Base-by-base conservation (phyloP, 2,329 filamentous ascomycete genomes). In the Colletotrichum tanaceti region DNA sequence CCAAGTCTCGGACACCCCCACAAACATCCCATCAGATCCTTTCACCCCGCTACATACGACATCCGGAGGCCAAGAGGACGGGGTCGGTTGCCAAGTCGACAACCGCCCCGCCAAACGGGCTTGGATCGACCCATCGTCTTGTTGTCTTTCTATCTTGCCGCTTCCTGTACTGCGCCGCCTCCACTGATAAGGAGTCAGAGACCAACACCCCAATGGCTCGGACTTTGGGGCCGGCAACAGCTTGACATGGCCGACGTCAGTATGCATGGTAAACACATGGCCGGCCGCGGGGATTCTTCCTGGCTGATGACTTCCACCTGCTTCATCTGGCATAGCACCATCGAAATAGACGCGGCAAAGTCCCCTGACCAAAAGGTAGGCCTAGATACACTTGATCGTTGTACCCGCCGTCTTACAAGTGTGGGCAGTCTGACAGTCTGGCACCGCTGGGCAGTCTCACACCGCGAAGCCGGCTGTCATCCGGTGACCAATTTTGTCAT, bases 401-500 rank as follows among this genome's bases (percentile, higher is more conserved):
- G 62, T 44, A 24, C 43, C 52, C 41, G 22, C 24, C 32, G 35
- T 39, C 20, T 18, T 61, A 7, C 22, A 43, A 61, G 16, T 59
- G 35, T 35, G 50, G 54, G 55, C 47, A n/a, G 54, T 44, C 65
- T 60, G 53, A n/a, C n/a, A n/a, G n/a, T n/a, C n/a, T n/a, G n/a
- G n/a, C n/a, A n/a, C n/a, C n/a, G n/a, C n/a, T n/a, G n/a, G n/a
- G n/a, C n/a, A n/a, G n/a, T n/a, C n/a, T n/a, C n/a, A 58, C 53
- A 58, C 54, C 54, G 60, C 65, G 22, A 32, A n/a, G 28, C n/a
- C 41, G 46, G 46, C 28, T 58, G 28, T 28, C 38, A 18, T 44
- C 49, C 52, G 44, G 54, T 68, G 65, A 68, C 61, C 61, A 68
- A 68, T 65, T 54, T 59, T 50, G 61, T 65, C 22, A 38, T 68